phyloP scores from a whole-genome alignment of 352 stramenopile species.

The Phytophthora multivora region DNA sequence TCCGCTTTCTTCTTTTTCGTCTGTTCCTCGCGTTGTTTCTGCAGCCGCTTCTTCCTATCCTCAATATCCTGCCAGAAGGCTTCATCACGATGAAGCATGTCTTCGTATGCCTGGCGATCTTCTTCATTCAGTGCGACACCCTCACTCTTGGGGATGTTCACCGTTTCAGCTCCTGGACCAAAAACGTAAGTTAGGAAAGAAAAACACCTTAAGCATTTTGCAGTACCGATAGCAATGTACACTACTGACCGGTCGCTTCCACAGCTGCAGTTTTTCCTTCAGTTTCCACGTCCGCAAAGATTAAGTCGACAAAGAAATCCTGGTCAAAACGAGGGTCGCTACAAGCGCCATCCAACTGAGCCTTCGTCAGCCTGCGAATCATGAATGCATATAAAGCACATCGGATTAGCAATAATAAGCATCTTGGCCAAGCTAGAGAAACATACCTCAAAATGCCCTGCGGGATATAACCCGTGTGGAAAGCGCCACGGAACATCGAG shows the following conservation, averaged over 20 bases:
- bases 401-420: background rate
- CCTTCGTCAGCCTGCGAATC: slow-evolving; percentile 90
- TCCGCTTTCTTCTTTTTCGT: slow-evolving; percentile 68
- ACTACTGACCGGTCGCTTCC: slow-evolving; percentile 22
- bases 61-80: slow-evolving; percentile 89
- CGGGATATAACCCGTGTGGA: slow-evolving; percentile 98
- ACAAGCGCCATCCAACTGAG: slow-evolving; percentile 95
- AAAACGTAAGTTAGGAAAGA: background rate
- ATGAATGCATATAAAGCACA: background rate
- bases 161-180: slow-evolving; percentile 14
- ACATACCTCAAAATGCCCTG: slow-evolving; percentile 91
- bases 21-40: slow-evolving; percentile 77
- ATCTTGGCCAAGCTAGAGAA: background rate
- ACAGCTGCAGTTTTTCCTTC: slow-evolving; percentile 44
- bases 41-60: slow-evolving; percentile 69
- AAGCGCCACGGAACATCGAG: slow-evolving; percentile 97
- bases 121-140: slow-evolving; percentile 78
- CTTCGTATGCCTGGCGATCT: slow-evolving; percentile 85
- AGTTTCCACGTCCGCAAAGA: slow-evolving; percentile 94
- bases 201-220: background rate
- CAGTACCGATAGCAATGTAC: background rate
- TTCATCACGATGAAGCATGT: slow-evolving; percentile 88
- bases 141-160: slow-evolving; percentile 59
- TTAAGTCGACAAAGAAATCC: slow-evolving; percentile 97
- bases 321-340: slow-evolving; percentile 93